Evolutionary conservation across 345 rosid genomes (phyloP), one percentile per base, ranked within the genome.

Genomic region (Arabidopsis suecica): DNA sequence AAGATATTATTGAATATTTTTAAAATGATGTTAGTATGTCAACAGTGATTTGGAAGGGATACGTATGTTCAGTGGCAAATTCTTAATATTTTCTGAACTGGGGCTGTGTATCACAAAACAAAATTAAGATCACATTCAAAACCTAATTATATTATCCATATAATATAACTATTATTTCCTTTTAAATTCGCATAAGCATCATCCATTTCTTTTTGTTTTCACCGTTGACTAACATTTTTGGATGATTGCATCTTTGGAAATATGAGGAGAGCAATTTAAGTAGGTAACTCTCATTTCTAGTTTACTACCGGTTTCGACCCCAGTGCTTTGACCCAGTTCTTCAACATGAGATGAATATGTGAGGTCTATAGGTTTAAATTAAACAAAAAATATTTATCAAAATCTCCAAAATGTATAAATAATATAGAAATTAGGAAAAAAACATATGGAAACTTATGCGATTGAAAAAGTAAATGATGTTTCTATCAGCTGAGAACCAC

Each of bases 71-170:
- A 38, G 6, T 28, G 65, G 16, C 5, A 20, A 0, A 37, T 59
- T 36, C 33, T 57, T 70, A 33, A 33, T 70, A 57, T 30, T 44
- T 70, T 34, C 37, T 22, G 48, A 59, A 70, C 3, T 61, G 22
- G 53, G 63, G 40, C 23, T 71, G 3, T 25, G 60, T 10, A 50
- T 61, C 41, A 48, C 6, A 71, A 42, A 48, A 65, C 5, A 50
- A 37, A 48, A 48, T 7, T 18, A 25, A 61, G 50, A 54, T 72
- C 68, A 61, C 40, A 50, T 72, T 72, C 60, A 16, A 61, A 61
- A 61, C 66, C 68, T 71, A 71, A 71, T 49, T 61, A 64, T 9
- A 47, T 9, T 45, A 45, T 47, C 28, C 9, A 45, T 32, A 63
- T 62, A 25, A 37, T 60, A 18, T 41, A 41, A 5, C 18, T 18